Evolutionary conservation across 2,329 filamentous ascomycete species (phyloP).

Genomic region (Verticillium dahliae): DNA sequence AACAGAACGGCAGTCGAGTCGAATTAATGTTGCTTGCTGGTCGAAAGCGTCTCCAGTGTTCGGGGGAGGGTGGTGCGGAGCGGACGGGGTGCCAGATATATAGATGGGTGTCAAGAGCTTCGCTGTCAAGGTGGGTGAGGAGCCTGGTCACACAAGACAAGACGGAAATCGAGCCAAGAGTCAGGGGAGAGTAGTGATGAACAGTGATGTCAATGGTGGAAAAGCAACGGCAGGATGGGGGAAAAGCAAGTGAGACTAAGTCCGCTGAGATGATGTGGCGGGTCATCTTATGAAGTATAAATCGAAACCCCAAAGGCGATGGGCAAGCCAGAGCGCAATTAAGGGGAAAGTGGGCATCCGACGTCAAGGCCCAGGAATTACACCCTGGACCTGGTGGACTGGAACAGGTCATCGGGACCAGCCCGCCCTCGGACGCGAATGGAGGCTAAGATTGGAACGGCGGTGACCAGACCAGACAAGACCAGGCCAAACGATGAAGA

Average conservation of each 20-base stretch:
- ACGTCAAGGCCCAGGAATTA: constrained; percentile 13
- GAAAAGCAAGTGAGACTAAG: constrained; percentile 5
- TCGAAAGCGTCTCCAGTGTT: not conserved
- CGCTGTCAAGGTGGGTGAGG: not conserved
- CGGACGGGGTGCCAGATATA: not conserved
- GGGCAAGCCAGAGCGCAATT: constrained; percentile 11
- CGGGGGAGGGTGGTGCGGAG: not conserved
- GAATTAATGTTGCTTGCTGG: not conserved
- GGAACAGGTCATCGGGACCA: constrained; percentile 12
- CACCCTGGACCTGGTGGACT: constrained; percentile 12
- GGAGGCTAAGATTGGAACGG: constrained; percentile 15
- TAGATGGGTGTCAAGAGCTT: not conserved
- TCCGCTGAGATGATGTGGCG: constrained; percentile 7
- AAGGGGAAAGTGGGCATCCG: constrained; percentile 9
- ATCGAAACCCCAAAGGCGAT: constrained; percentile 5
- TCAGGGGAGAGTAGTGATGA: constrained; percentile 8
- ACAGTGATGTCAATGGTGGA: constrained; percentile 8
- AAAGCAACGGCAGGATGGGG: constrained; percentile 10
- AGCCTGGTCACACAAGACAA: not conserved
- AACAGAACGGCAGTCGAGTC: not conserved
- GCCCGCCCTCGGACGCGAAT: constrained; percentile 10
- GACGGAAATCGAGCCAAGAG: not conserved
- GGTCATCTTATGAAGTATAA: constrained; percentile 9
- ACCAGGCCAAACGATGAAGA: constrained; percentile 14
- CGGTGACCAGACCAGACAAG: constrained; percentile 11